Conservation (phyloP, 495 filamentous ascomycete genomes). For the Tirmania nivea region DNA sequence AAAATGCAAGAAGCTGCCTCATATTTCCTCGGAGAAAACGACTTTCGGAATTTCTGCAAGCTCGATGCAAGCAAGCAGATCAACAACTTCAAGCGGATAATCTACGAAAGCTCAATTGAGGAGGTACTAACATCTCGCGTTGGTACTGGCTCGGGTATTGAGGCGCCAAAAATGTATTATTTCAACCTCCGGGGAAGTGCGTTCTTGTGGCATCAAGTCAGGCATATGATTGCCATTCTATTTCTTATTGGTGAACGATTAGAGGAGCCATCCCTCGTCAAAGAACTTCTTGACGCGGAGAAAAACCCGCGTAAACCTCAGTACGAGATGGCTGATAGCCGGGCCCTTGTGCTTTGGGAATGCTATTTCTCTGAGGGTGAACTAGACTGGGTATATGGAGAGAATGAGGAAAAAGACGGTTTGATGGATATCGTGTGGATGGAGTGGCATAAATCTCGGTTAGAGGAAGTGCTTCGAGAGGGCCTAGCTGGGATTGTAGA, state of each 20-base stretch:
- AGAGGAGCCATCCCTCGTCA: slow-evolving; percentile 49
- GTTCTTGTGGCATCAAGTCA: slow-evolving; percentile 95
- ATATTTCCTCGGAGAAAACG: slow-evolving; percentile 59
- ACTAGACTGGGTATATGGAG: slow-evolving; percentile 54
- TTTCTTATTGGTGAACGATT: slow-evolving; percentile 84
- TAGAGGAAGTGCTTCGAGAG: slow-evolving; percentile 63
- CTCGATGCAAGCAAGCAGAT: slow-evolving; percentile 71
- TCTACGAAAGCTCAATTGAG: slow-evolving; percentile 57
- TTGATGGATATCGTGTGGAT: slow-evolving; percentile 57
- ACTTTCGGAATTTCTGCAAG: slow-evolving; percentile 95
- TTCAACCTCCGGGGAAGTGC: slow-evolving; percentile 76
- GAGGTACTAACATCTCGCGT: slow-evolving; percentile 24
- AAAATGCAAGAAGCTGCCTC: slow-evolving; percentile 67
- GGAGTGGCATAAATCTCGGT: slow-evolving; percentile 60
- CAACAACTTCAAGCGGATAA: slow-evolving; percentile 51
- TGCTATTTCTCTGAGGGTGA: slow-evolving; percentile 67
- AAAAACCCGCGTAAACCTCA: slow-evolving; percentile 49
- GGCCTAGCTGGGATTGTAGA: slow-evolving; percentile 35
- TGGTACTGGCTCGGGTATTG: neutral
- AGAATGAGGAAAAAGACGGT: slow-evolving; percentile 34
- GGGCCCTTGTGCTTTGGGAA: slow-evolving; percentile 83
- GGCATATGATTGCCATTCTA: slow-evolving; percentile 68
- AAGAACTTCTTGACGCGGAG: slow-evolving; percentile 46
- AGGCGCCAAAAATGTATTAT: slow-evolving; percentile 49
- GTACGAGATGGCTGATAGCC: slow-evolving; percentile 78